Evolutionary conservation across 2,329 filamentous ascomycete genomes (phyloP), one percentile per base, ranked within the genome.

Genomic region (Exophiala aquamarina): DNA sequence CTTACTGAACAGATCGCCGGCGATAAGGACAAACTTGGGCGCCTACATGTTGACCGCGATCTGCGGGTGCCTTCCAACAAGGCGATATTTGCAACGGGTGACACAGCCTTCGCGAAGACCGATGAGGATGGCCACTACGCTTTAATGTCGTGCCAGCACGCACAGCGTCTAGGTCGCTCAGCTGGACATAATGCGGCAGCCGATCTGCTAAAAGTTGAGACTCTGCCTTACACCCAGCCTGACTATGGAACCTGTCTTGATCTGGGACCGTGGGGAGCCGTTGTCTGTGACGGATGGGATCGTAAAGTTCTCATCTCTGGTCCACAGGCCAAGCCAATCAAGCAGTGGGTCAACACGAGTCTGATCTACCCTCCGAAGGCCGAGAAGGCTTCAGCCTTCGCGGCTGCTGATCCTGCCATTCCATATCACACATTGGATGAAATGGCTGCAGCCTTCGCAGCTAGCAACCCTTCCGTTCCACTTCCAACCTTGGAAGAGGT

Each of bases 91-190:
- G 68, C 58, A 0, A 62, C 68, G 0, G 69, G 68, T 2, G 67
- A 70, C 31, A 54, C 66, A 0, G 68, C 67, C 4, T 46, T 37
- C 38, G 59, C 49, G 2, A 11, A 36, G 4, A 49, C 57, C 9
- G 59, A 62, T 23, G 41, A 40, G 1, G 32, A 61, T 1, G 63
- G 62, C 2, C 57, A 68, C 28, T 28, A 59, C 14, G 57, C 63
- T 2, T 36, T 69, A 14, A 70, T 70, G 64, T 69, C 63, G 1
- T 71, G 69, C 45, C 69, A 71, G 50, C 69, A 71, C 40, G 69
- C 68, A 2, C 39, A 63, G 13, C 32, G 53, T 1, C 59, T 71
- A 1, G 69, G 69, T 3, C 66, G 67, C 1, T 45, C 63, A 2
- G 58, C 65, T 0, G 65, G 66, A 0, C 44, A 69, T 33, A 69